Base-by-base conservation (phyloP, 1,284 basidiomycete species). In the Vanrija sp. region DNA sequence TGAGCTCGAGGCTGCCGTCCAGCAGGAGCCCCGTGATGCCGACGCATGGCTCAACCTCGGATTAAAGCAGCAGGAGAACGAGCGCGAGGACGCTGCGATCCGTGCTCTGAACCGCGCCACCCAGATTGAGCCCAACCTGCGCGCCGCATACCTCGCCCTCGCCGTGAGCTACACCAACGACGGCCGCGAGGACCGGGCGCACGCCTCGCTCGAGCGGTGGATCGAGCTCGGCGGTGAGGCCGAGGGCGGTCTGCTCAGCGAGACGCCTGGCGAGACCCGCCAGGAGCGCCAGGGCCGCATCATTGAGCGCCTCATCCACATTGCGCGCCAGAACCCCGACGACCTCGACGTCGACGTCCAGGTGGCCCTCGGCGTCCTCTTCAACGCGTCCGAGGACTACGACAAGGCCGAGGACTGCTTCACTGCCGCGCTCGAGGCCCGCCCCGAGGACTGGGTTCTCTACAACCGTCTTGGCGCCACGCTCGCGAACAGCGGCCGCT, bases 391-490 rank as follows among this genome's bases (percentile, higher is more conserved):
- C 53, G 93, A 95, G 86, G 91, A 98, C 51, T 98, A 93, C 68
- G 79, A 79, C 38, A 92, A 92, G 69, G 91, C 95, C 0, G 86
- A 88, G 62, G 95, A 99, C 72, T 99, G 95, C 76, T 98, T 98
- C 78, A 80, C 81, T 41, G 84, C 94, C 1, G 95, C 96, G 0
- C 77, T 98, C 53, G 85, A 85, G 18, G 86, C 90, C 45, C 82
- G 91, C 53, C 95, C 94, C 2, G 85, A 92, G 88, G 95, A 99
- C 69, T 97, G 91, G 88, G 78, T 95, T 45, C 76, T 99, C 58
- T 97, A 93, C 77, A 98, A 98, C 72, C 85, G 95, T 22, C 88
- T 98, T 23, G 95, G 95, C 15, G 95, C 95, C 16, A 98, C 94
- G 2, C 84, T 97, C 69, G 93, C 93, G 44, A 98, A 98, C 72